Percentiles rank a stretch among this genome's conserved stretches.
phyloP scores from a whole-genome alignment of 2,329 filamentous ascomycete species.

The Alternaria burnsii region DNA sequence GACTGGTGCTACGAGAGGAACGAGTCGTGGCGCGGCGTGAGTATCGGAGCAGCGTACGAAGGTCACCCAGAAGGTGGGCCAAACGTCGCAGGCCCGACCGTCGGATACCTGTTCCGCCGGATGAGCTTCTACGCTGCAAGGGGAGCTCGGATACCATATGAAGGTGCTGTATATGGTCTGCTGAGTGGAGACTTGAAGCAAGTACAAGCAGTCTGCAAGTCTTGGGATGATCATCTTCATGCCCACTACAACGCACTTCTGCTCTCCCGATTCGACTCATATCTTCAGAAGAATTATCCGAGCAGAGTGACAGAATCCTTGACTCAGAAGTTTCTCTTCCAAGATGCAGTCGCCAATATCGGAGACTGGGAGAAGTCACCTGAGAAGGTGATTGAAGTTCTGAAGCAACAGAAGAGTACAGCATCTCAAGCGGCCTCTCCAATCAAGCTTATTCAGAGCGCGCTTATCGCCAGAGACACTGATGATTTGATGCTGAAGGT shows the following conservation, averaged over 20 bases:
- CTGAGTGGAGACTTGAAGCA: conserved; percentile 84
- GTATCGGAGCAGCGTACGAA: conserved; percentile 74
- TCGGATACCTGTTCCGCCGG: conserved; percentile 72
- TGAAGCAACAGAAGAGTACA: conserved; percentile 67
- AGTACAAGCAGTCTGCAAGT: conserved; percentile 77
- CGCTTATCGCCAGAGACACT: conserved; percentile 71
- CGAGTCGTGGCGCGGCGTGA: conserved; percentile 88
- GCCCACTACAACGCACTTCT: conserved; percentile 87
- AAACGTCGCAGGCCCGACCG: conserved; percentile 50
- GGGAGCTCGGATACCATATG: conserved; percentile 75
- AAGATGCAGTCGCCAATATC: conserved; percentile 71
- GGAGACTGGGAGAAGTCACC: conserved; percentile 64
- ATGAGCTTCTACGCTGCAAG: conserved; percentile 79
- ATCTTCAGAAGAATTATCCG: conserved; percentile 64
- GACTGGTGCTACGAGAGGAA: conserved; percentile 88
- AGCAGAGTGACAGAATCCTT: conserved; percentile 63
- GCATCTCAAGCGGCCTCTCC: conserved; percentile 68
- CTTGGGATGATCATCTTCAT: conserved; percentile 88
- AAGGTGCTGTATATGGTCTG: conserved; percentile 88
- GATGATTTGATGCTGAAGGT: conserved; percentile 55
- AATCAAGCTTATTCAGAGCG: conserved; percentile 78
- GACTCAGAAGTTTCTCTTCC: conserved; percentile 67
- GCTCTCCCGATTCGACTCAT: conserved; percentile 79
- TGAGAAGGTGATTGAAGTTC: conserved; percentile 63
- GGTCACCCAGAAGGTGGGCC: conserved; percentile 52